Conservation (phyloP, 805 yeast species). For the Cyberlindnera petersonii region DNA sequence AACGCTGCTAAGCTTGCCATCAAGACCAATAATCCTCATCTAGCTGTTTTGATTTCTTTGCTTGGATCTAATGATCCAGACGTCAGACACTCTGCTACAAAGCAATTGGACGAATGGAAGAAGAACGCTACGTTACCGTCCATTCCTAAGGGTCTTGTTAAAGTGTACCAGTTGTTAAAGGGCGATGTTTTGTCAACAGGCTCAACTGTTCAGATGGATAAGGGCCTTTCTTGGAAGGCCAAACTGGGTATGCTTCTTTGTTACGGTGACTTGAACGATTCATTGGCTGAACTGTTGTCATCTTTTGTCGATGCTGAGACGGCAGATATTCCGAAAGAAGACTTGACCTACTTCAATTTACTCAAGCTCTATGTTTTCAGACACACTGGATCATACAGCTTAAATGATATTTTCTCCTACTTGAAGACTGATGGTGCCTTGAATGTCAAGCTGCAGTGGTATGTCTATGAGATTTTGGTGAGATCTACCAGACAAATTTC, state of each 20-base stretch:
- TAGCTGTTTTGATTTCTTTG: constrained; percentile 65
- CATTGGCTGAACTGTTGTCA: constrained; percentile 32
- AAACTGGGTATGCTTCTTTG: constrained; percentile 55
- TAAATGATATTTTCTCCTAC: constrained; percentile 17
- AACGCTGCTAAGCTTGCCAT: constrained; percentile 63
- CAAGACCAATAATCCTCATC: constrained; percentile 58
- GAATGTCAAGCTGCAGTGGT: constrained; percentile 48
- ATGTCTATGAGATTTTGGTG: constrained; percentile 41
- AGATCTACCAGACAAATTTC: constrained; percentile 29
- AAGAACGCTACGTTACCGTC: constrained; percentile 35
- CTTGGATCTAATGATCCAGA: constrained; percentile 66
- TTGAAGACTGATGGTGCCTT: constrained; percentile 21
- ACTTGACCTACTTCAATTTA: constrained; percentile 24
- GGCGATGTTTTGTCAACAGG: constrained; percentile 39
- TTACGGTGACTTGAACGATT: constrained; percentile 50
- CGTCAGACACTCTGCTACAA: constrained; percentile 50
- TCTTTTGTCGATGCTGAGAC: constrained; percentile 25
- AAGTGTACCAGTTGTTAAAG: constrained; percentile 61
- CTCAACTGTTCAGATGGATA: constrained; percentile 33
- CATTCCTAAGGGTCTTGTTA: constrained; percentile 52
- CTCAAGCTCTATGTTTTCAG: constrained; percentile 30
- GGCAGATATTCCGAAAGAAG: constrained; percentile 10
- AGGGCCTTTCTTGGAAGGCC: constrained; percentile 62
- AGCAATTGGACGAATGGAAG: constrained; percentile 68
- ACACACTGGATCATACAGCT: constrained; percentile 16